phyloP scores from a whole-genome alignment of 805 yeast species.

The Saccharomyces kudriavzevii region DNA sequence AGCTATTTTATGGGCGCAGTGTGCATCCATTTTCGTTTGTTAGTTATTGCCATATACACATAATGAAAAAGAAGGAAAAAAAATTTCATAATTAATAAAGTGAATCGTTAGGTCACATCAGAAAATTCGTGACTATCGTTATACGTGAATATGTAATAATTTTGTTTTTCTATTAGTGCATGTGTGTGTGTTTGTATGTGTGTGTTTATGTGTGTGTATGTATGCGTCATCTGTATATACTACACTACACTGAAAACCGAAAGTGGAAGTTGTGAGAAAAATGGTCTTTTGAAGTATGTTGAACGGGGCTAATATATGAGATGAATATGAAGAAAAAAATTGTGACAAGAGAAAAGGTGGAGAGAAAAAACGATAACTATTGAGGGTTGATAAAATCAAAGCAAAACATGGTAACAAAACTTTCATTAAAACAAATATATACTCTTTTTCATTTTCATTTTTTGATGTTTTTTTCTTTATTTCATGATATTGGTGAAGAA shows the following conservation, averaged over 20 bases:
- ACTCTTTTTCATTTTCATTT: neutral
- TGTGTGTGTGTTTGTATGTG: neutral
- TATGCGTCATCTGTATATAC: neutral
- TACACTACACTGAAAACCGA: neutral
- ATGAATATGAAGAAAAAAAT: neutral
- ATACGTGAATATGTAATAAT: neutral
- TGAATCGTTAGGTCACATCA: neutral
- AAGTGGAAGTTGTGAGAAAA: neutral
- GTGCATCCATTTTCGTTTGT: neutral
- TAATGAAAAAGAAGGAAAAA: neutral
- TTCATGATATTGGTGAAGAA: neutral
- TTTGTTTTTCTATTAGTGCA: neutral
- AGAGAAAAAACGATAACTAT: neutral
- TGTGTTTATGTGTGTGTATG: neutral
- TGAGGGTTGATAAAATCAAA: neutral
- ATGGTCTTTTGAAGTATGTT: neutral
- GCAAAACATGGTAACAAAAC: neutral
- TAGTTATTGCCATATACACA: neutral
- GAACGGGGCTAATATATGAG: neutral
- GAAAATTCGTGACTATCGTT: neutral
- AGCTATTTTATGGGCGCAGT: neutral
- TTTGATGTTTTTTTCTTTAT: neutral
- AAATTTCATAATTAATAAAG: neutral
- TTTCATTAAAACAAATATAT: neutral
- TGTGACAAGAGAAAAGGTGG: neutral